Percentiles rank a stretch among this genome's conserved stretches.
Evolutionary conservation across 2,329 filamentous ascomycete genomes (phyloP).

Genomic region (Aschersonia sp.): DNA sequence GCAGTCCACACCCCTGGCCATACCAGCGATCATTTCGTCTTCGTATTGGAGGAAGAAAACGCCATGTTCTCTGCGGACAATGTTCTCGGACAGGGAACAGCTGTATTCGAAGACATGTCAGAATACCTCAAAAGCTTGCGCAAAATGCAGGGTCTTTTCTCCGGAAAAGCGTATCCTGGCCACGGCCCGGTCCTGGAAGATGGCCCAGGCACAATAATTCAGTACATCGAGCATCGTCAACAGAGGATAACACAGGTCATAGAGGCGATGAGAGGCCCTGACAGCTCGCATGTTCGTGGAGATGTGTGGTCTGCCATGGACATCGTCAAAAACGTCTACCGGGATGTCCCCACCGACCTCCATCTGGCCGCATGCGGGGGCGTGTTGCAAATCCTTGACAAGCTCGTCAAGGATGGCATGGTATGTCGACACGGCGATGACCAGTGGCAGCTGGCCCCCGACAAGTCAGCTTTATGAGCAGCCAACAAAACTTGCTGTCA

Average conservation of each 20-base stretch:
- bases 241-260: slow-evolving; percentile 69
- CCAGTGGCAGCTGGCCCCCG: slow-evolving; percentile 12
- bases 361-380: slow-evolving; percentile 64
- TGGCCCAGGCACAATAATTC: slow-evolving; percentile 53
- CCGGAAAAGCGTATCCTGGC: slow-evolving; percentile 66
- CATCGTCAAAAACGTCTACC: slow-evolving; percentile 79
- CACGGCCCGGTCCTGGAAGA: slow-evolving; percentile 71
- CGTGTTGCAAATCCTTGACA: slow-evolving; percentile 62
- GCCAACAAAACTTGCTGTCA: too few relatives aligned
- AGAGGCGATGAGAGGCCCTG: slow-evolving; percentile 37
- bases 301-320: slow-evolving; percentile 56
- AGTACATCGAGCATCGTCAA: slow-evolving; percentile 73
- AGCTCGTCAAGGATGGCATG: slow-evolving; percentile 61
- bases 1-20: slow-evolving; percentile 54
- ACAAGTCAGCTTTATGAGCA: slow-evolving; percentile 9
- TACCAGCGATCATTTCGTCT: slow-evolving; percentile 67
- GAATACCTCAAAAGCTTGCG: slow-evolving; percentile 55
- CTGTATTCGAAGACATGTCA: slow-evolving; percentile 66
- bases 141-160: slow-evolving; percentile 51
- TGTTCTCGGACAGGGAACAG: slow-evolving; percentile 73
- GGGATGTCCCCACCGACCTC: slow-evolving; percentile 59
- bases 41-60: slow-evolving; percentile 63
- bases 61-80: slow-evolving; percentile 85
- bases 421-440: slow-evolving; percentile 28
- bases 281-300: slow-evolving; percentile 9